Evolutionary conservation across 495 filamentous ascomycete species (phyloP).

Genomic region (Neurospora sp.): DNA sequence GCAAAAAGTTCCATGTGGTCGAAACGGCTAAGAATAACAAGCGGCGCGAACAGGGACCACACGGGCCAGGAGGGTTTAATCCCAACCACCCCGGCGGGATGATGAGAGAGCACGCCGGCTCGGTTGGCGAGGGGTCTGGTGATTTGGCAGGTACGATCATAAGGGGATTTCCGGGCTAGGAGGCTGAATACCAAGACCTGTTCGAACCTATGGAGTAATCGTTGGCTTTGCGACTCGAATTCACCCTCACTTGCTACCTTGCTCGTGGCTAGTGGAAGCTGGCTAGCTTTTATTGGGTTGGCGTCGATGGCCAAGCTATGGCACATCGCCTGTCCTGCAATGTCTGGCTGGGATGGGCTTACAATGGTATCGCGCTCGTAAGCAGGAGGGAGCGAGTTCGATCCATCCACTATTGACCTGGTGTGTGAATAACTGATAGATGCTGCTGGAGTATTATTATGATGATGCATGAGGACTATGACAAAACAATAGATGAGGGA

Average conservation of each 20-base stretch:
- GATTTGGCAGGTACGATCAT: background rate
- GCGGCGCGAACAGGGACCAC: background rate
- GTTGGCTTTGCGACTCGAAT: background rate
- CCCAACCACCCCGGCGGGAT: background rate
- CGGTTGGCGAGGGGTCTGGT: background rate
- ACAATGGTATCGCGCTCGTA: background rate
- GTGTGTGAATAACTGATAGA: background rate
- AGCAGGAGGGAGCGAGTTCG: background rate
- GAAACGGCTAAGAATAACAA: constrained; percentile 29
- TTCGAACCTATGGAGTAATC: background rate
- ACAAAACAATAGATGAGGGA: background rate
- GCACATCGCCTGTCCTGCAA: background rate
- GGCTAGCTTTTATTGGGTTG: background rate
- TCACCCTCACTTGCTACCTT: background rate
- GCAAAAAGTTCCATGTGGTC: constrained; percentile 60
- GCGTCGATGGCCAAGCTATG: background rate
- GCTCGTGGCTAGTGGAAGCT: background rate
- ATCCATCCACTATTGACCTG: background rate
- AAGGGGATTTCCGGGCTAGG: background rate
- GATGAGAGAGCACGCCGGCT: background rate
- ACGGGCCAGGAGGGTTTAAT: background rate
- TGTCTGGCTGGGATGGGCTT: background rate
- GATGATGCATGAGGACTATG: background rate
- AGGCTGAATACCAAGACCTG: background rate
- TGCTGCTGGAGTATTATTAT: background rate